phyloP scores from a whole-genome alignment of 495 filamentous ascomycete genomes.

The Antarctomyces pellizariae region DNA sequence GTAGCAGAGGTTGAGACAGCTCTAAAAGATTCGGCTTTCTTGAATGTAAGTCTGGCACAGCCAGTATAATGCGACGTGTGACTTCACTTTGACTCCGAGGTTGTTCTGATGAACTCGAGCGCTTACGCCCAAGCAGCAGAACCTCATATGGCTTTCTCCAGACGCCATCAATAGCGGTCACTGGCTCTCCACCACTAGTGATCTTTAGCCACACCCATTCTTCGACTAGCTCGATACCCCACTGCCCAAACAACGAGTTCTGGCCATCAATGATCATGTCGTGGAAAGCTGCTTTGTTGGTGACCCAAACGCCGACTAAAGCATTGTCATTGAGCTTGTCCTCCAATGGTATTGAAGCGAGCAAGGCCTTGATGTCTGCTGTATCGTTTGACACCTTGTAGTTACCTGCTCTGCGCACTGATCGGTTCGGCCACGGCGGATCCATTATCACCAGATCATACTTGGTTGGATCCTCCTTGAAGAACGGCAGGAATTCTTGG shows the following conservation, averaged over 20 bases:
- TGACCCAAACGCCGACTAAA: slow-evolving; percentile 66
- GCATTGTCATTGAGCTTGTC: slow-evolving; percentile 28
- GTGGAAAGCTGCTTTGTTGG: slow-evolving; percentile 43
- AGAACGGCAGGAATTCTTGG: slow-evolving; percentile 11
- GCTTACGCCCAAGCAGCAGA: slow-evolving; percentile 37
- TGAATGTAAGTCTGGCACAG: slow-evolving; percentile 79
- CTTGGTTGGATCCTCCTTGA: slow-evolving; percentile 16
- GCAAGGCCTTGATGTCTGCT: slow-evolving; percentile 17
- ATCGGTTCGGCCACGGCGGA: slow-evolving; percentile 88
- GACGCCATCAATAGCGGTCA: slow-evolving; percentile 38
- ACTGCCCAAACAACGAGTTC: slow-evolving; percentile 29
- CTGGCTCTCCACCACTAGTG: slow-evolving; percentile 42
- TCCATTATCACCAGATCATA: slow-evolving; percentile 76
- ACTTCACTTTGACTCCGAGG: slow-evolving; percentile 4
- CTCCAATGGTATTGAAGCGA: slow-evolving; percentile 28
- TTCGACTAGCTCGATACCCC: slow-evolving; percentile 40
- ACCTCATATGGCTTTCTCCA: slow-evolving; percentile 81
- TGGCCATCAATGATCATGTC: slow-evolving; percentile 30
- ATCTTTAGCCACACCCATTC: slow-evolving; percentile 91
- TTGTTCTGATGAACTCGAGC: slow-evolving; percentile 1
- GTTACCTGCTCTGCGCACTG: slow-evolving; percentile 40
- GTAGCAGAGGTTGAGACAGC: slow-evolving; percentile 22
- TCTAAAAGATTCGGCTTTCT: slow-evolving; percentile 43
- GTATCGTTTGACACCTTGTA: slow-evolving; percentile 32
- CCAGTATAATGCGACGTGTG: slow-evolving; percentile 25